These are phyloP conservation scores for Astragalus membranaceus DNA, from an alignment of 306 rosid genomes.

Conservation along the genomic window DNA sequence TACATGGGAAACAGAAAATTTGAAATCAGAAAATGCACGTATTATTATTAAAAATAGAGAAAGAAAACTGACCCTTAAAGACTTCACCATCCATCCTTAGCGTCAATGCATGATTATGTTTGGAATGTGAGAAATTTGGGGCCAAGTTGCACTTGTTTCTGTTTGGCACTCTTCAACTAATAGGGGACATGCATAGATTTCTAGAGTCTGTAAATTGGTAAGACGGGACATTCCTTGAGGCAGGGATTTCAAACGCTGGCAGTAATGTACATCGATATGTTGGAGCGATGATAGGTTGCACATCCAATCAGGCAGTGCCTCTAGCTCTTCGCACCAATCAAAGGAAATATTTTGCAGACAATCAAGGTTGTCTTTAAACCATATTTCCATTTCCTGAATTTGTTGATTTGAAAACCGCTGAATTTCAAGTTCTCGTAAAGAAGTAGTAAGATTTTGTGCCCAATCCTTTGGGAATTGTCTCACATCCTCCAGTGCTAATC, in stretches of 20 bases:
- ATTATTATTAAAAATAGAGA: too few relatives aligned
- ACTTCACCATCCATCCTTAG: too few relatives aligned
- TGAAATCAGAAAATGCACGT: too few relatives aligned
- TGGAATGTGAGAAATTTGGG: background rate
- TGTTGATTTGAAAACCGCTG: too few relatives aligned
- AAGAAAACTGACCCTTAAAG: too few relatives aligned
- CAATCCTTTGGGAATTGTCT: too few relatives aligned
- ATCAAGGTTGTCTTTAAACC: background rate
- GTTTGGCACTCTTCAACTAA: background rate
- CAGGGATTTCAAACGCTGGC: background rate
- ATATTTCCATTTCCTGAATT: background rate
- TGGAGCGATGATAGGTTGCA: background rate
- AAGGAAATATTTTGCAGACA: background rate
- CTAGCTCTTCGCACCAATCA: background rate
- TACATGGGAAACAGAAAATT: too few relatives aligned
- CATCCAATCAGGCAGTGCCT: background rate
- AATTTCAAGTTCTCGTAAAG: too few relatives aligned
- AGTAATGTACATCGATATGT: background rate
- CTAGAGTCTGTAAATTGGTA: background rate
- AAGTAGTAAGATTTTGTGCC: too few relatives aligned
- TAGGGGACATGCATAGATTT: too few relatives aligned
- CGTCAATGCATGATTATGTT: too few relatives aligned
- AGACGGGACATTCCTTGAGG: slow-evolving; percentile 1
- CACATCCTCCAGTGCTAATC: too few relatives aligned
- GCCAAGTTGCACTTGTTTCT: background rate